Conservation (phyloP, 2,329 filamentous ascomycete genomes). For the Pseudohalonectria lignicola region DNA sequence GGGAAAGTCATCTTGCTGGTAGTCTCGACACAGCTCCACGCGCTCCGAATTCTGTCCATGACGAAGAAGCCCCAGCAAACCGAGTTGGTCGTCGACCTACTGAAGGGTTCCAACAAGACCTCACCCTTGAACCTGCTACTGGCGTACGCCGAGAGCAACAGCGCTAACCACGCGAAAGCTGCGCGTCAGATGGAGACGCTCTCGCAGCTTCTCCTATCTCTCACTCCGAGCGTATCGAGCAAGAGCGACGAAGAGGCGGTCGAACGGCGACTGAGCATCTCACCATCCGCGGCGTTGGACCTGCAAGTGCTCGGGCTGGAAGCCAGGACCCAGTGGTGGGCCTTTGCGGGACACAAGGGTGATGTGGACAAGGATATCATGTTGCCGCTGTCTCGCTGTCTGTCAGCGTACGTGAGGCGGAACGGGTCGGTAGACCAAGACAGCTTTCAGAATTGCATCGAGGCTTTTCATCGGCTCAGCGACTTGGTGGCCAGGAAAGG, state of each 20-base stretch:
- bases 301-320: constrained; percentile 54
- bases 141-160: constrained; percentile 27
- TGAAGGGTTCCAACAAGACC: constrained; percentile 38
- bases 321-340: constrained; percentile 55
- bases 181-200: constrained; percentile 56
- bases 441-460: constrained; percentile 27
- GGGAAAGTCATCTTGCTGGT: constrained; percentile 39
- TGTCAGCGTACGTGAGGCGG: constrained; percentile 49
- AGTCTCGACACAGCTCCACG: constrained; percentile 53
- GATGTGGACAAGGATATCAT: constrained; percentile 53
- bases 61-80: constrained; percentile 48
- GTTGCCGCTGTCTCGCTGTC: constrained; percentile 52
- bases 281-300: constrained; percentile 46
- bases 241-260: constrained; percentile 47
- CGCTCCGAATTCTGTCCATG: constrained; percentile 50
- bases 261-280: constrained; percentile 42
- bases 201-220: constrained; percentile 51
- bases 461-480: constrained; percentile 24
- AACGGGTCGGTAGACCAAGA: constrained; percentile 19
- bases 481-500: constrained; percentile 22
- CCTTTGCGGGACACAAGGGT: constrained; percentile 45
- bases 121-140: constrained; percentile 50
- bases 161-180: constrained; percentile 42
- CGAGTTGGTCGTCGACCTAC: constrained; percentile 42
- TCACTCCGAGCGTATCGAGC: constrained; percentile 56